These are phyloP conservation scores for Claviceps quebecensis DNA, from an alignment of 2,329 filamentous ascomycete species.

Conservation along the genomic window DNA sequence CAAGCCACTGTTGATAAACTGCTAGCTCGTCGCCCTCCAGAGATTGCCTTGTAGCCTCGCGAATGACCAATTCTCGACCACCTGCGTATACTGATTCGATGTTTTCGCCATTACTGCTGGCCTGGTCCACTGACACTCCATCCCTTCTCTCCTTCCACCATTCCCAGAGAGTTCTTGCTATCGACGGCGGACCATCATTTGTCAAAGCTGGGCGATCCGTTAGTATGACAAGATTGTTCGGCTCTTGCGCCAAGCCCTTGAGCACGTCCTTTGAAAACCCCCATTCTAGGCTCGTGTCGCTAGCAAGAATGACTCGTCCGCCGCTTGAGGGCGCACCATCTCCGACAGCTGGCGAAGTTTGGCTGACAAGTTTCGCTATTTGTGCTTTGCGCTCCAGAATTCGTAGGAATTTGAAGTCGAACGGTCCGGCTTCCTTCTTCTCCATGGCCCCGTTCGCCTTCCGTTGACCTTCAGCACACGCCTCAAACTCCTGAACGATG, in stretches of 20 bases:
- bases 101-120: slow-evolving; percentile 32
- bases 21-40: slow-evolving; percentile 63
- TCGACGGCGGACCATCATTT: slow-evolving; percentile 30
- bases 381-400: slow-evolving; percentile 72
- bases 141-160: slow-evolving; percentile 60
- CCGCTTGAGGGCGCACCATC: slow-evolving; percentile 30
- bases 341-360: slow-evolving; percentile 17
- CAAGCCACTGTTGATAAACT: slow-evolving; percentile 84
- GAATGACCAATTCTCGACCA: slow-evolving; percentile 46
- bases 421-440: slow-evolving; percentile 54
- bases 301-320: slow-evolving; percentile 74
- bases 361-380: slow-evolving; percentile 53
- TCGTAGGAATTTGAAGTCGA: slow-evolving; percentile 78
- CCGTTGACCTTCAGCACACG: slow-evolving; percentile 40
- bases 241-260: slow-evolving; percentile 57
- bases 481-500: slow-evolving; percentile 84
- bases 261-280: slow-evolving; percentile 80
- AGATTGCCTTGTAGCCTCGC: slow-evolving; percentile 46
- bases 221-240: slow-evolving; percentile 72
- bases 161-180: slow-evolving; percentile 67
- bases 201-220: slow-evolving; percentile 55
- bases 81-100: slow-evolving; percentile 54
- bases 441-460: slow-evolving; percentile 31
- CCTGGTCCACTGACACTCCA: slow-evolving; percentile 45
- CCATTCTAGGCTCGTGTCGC: slow-evolving; percentile 84